Evolutionary conservation across 2,329 filamentous ascomycete species (phyloP), one percentile per base, ranked within the genome.

Genomic region (Hortaea sp.): DNA sequence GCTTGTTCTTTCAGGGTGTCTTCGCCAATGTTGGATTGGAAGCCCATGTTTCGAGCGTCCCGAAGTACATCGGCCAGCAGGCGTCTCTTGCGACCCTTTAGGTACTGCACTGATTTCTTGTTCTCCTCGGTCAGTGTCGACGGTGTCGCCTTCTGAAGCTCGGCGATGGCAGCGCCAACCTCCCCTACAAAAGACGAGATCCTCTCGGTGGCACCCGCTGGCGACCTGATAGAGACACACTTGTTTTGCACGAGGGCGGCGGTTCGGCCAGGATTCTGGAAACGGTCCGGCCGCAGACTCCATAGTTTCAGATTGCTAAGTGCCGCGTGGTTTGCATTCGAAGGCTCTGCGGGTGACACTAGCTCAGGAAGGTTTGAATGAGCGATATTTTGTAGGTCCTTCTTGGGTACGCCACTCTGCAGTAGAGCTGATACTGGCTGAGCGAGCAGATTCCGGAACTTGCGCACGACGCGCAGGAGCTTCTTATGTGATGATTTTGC

Each of bases 401-500:
- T 39, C 6, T 42, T 7, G 9, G 40, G 40, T 7, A 42, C 29
- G 28, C 57, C 59, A 29, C 48, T 48, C 3, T 52, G 57, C 30
- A 69, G 54, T 28, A 94, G 71, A 0, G 71, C 65, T 46, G 81
- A 81, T 58, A 90, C 82, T 5, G 89, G 80, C 62, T 89, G 84
- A 13, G 81, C 81, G 12, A 98, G 74, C 7, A 94, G 67, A 12
- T 75, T 75, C 38, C 92, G 81, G 67, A 95, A 98, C 67, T 95
- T 97, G 46, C 87, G 78, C 39, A 98, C 85, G 32, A 95, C 73
- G 56, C 86, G 86, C 69, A 95, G 95, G 1, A 98, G 76, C 65
- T 95, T 95, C 58, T 84, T 80, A 61, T 98, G 92, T 13, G 89
- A 95, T 49, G 83, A 84, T 57, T 84, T 83, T 1, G 92, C 88